Percentiles rank a stretch among this genome's conserved stretches.
Evolutionary conservation across 371 early-diverging fungal genomes (phyloP).

Genomic region (Mucor plumbeus): DNA sequence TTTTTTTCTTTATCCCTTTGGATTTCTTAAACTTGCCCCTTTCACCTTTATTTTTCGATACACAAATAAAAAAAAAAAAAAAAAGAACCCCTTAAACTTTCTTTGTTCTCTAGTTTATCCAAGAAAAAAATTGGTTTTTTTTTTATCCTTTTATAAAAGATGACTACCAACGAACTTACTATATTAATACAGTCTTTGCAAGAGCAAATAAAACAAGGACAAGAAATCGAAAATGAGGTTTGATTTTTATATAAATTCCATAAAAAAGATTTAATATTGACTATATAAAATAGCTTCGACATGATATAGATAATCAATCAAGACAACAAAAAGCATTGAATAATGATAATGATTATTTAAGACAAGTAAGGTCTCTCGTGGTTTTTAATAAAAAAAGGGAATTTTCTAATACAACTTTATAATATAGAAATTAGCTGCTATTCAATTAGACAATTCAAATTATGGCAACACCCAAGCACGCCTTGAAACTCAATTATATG

Average conservation of each 20-base stretch:
- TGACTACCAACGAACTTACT: conserved; percentile 26
- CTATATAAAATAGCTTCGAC: conserved; percentile 33
- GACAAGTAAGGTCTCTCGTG: conserved; percentile 31
- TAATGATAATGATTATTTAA: conserved; percentile 48
- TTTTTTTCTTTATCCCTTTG: conserved; percentile 11
- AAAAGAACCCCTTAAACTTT: neutral
- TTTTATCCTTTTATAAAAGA: conserved; percentile 5
- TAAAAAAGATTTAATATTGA: too few relatives aligned
- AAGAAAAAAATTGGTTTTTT: neutral
- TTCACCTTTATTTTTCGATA: conserved; percentile 12
- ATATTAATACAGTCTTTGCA: conserved; percentile 30
- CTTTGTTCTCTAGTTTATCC: neutral
- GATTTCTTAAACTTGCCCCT: conserved; percentile 3
- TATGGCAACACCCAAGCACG: conserved; percentile 50
- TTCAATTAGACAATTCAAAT: conserved; percentile 49
- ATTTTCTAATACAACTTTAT: neutral
- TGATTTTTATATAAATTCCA: too few relatives aligned
- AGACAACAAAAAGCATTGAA: conserved; percentile 35
- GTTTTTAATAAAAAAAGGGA: conserved; percentile 5
- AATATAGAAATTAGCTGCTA: conserved; percentile 41
- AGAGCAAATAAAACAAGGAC: conserved; percentile 25
- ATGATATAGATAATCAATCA: conserved; percentile 37
- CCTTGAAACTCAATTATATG: conserved; percentile 54
- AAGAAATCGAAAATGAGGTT: conserved; percentile 32
- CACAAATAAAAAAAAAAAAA: neutral